These are phyloP conservation scores for Fraxinus excelsior DNA, from an alignment of 257 asterid species.

Conservation along the genomic window DNA sequence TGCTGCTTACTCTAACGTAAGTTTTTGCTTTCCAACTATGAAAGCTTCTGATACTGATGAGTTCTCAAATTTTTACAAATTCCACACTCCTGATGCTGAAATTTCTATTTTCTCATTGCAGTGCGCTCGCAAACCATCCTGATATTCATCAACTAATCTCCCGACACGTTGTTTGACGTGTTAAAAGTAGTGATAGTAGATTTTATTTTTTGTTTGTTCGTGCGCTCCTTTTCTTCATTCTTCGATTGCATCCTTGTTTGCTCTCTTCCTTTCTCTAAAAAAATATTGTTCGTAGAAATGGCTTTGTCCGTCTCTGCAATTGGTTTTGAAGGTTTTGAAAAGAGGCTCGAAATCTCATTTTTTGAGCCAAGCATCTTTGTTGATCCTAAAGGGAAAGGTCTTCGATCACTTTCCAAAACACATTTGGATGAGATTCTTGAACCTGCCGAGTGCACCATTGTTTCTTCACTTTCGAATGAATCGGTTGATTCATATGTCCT, in stretches of 20 bases:
- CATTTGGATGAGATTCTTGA: conserved; percentile 69
- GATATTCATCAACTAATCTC: conserved; percentile 38
- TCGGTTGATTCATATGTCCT: conserved; percentile 76
- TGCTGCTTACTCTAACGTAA: conserved; percentile 97
- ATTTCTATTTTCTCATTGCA: conserved; percentile 36
- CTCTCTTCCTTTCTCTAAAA: conserved; percentile 17
- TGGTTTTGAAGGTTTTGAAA: conserved; percentile 88
- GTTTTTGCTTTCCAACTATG: conserved; percentile 18
- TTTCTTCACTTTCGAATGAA: conserved; percentile 60
- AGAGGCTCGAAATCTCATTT: conserved; percentile 79
- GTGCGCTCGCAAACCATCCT: conserved; percentile 99
- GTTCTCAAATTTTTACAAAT: not conserved
- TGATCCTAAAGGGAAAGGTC: conserved; percentile 81
- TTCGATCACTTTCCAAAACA: conserved; percentile 60
- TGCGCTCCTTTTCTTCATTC: conserved; percentile 70
- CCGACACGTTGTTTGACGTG: conserved; percentile 59
- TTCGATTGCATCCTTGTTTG: conserved; percentile 34
- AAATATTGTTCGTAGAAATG: conserved; percentile 40
- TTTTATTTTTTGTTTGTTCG: conserved; percentile 34
- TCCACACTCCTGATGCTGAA: not conserved
- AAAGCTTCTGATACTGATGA: not conserved
- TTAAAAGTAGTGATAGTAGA: conserved; percentile 19
- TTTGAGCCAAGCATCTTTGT: conserved; percentile 68
- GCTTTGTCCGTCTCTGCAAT: conserved; percentile 64
- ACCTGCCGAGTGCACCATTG: conserved; percentile 95